Conservation (phyloP, 345 rosid species). For the Gossypium anomalum region DNA sequence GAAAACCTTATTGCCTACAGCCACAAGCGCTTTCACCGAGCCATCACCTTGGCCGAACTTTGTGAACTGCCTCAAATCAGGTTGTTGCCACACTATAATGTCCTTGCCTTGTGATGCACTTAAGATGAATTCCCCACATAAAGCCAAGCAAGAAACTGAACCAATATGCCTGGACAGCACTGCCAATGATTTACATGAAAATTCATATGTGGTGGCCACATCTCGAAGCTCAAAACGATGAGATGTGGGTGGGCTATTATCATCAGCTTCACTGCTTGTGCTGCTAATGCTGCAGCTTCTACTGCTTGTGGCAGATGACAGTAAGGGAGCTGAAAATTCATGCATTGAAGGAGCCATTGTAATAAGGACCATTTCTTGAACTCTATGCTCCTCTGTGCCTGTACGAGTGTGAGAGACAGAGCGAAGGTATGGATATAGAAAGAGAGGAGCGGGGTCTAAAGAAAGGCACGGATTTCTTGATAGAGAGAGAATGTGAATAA, state of each 20-base stretch:
- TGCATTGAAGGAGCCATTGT: slow-evolving; percentile 15
- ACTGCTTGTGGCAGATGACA: slow-evolving; percentile 32
- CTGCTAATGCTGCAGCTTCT: slow-evolving; percentile 26
- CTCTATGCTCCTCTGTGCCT: neutral
- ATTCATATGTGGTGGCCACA: neutral
- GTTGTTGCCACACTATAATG: slow-evolving; percentile 96
- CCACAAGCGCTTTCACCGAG: slow-evolving; percentile 71
- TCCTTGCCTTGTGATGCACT: slow-evolving; percentile 94
- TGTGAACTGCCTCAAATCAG: slow-evolving; percentile 74
- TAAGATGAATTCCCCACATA: slow-evolving; percentile 84
- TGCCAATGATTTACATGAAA: slow-evolving; percentile 48
- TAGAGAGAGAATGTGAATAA: slow-evolving; percentile 15
- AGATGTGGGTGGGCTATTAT: slow-evolving; percentile 40
- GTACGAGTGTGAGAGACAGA: neutral
- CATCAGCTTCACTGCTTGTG: slow-evolving; percentile 47
- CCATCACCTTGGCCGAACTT: slow-evolving; percentile 95
- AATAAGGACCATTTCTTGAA: neutral
- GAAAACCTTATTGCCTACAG: slow-evolving; percentile 61
- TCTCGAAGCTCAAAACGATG: slow-evolving; percentile 37
- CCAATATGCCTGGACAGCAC: slow-evolving; percentile 75
- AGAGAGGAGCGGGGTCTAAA: slow-evolving; percentile 18
- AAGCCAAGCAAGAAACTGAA: slow-evolving; percentile 78
- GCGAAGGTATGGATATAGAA: slow-evolving; percentile 3
- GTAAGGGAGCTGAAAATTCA: slow-evolving; percentile 34
- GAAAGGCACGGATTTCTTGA: slow-evolving; percentile 34